A percentile compares a stretch with the other conserved stretches of the same genome.
These are phyloP conservation scores for Westerdykella aurantiaca DNA, from an alignment of 2,329 filamentous ascomycete species.

Conservation along the genomic window DNA sequence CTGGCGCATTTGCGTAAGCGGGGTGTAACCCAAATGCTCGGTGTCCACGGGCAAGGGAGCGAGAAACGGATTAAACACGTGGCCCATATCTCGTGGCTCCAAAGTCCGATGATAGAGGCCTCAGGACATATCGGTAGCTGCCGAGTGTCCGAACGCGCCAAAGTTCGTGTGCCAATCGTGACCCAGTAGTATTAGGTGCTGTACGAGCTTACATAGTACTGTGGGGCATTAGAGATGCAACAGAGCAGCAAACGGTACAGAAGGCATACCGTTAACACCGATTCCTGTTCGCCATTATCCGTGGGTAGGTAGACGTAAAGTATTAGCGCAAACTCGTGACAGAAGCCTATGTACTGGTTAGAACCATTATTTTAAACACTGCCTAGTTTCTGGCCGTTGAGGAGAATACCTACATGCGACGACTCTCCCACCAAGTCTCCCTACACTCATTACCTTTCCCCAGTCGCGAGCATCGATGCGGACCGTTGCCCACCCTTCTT, in stretches of 20 bases:
- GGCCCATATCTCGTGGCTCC: too few species aligned
- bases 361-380: background rate
- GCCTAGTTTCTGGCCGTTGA: background rate
- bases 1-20: too few species aligned
- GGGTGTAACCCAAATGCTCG: too few species aligned
- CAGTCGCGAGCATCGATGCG: constrained; percentile 91
- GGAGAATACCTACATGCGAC: constrained; percentile 65
- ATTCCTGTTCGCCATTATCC: constrained; percentile 64
- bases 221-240: constrained; percentile 14
- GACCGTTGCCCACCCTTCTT: constrained; percentile 82
- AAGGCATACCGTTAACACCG: constrained; percentile 64
- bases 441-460: constrained; percentile 89
- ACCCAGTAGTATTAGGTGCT: constrained; percentile 29
- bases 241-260: background rate
- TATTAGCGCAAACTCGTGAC: constrained; percentile 72
- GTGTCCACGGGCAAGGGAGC: too few species aligned
- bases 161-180: too few species aligned
- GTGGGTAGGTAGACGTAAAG: constrained; percentile 76
- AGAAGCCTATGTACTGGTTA: constrained; percentile 51
- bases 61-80: too few species aligned
- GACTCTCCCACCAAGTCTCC: constrained; percentile 79
- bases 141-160: too few species aligned
- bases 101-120: too few species aligned
- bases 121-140: too few species aligned
- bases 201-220: constrained; percentile 58